A percentile compares a stretch with the other conserved stretches of the same genome.
Conservation (phyloP, 2,329 filamentous ascomycete species). For the Microascus cirrosus region DNA sequence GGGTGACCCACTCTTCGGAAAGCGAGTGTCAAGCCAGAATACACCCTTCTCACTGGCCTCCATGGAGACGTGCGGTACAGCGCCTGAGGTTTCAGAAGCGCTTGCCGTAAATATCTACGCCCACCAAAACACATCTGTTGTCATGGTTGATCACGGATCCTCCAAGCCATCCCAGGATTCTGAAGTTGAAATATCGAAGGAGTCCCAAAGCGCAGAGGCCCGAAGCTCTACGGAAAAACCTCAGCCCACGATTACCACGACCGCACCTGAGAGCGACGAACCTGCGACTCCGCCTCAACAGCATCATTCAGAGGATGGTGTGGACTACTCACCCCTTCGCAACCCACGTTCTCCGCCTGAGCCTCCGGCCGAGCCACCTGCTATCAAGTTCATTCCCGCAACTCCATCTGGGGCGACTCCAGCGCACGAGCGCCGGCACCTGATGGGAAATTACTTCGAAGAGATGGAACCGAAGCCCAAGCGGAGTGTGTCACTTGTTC, state of each 20-base stretch:
- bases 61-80: constrained; percentile 51
- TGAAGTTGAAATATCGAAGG: constrained; percentile 15
- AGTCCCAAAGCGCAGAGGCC: not conserved
- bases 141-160: constrained; percentile 44
- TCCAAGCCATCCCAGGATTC: constrained; percentile 35
- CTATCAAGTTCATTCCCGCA: constrained; percentile 50
- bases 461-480: constrained; percentile 29
- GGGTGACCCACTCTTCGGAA: constrained; percentile 41
- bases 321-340: constrained; percentile 47
- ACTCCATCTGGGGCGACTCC: constrained; percentile 51
- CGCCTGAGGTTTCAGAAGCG: constrained; percentile 51
- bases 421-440: constrained; percentile 36
- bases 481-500: constrained; percentile 38
- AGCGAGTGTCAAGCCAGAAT: constrained; percentile 40
- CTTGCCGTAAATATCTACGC: constrained; percentile 50
- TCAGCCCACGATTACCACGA: constrained; percentile 23
- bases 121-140: constrained; percentile 53
- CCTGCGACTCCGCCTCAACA: constrained; percentile 43
- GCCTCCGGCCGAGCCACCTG: constrained; percentile 28
- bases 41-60: constrained; percentile 54
- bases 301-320: constrained; percentile 35
- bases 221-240: not conserved
- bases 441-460: constrained; percentile 43
- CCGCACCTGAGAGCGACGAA: constrained; percentile 22
- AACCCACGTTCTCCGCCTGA: constrained; percentile 50